Conservation (phyloP, 2,329 filamentous ascomycete species). For the Aspergillus fijiensis region DNA sequence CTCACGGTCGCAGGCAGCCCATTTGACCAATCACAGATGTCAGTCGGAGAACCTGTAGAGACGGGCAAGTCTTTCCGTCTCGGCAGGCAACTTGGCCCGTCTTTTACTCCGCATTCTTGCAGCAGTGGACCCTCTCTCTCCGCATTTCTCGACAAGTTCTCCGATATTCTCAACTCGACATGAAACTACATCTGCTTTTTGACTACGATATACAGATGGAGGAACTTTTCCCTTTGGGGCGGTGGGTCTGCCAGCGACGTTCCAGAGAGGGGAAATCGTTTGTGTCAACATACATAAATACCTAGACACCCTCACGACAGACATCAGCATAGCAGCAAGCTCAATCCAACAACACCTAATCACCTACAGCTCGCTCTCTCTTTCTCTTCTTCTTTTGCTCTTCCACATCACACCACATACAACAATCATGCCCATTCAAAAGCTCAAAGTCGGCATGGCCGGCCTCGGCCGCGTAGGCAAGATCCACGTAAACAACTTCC, state of each 20-base stretch:
- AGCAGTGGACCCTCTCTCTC: not conserved
- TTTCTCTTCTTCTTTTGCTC: not conserved
- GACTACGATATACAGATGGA: not conserved
- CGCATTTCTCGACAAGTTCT: not conserved
- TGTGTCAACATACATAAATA: not conserved
- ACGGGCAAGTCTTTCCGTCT: not conserved
- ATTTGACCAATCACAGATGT: not conserved
- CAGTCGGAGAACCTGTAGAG: not conserved
- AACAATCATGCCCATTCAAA: slow-evolving; percentile 24
- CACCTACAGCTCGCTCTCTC: not conserved
- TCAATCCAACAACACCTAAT: not conserved
- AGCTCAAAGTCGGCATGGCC: slow-evolving; percentile 46
- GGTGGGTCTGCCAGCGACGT: not conserved
- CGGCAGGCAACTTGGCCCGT: not conserved
- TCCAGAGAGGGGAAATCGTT: not conserved
- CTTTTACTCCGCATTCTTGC: not conserved
- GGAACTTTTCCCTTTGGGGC: not conserved
- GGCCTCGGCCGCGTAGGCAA: slow-evolving; percentile 52
- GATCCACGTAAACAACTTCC: slow-evolving; percentile 49
- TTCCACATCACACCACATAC: not conserved
- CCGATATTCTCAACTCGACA: not conserved
- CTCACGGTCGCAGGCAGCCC: not conserved
- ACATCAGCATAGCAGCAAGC: not conserved
- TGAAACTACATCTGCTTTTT: not conserved
- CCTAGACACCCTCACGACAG: not conserved